Conservation (phyloP, 139 green algal species). For the Chlorella sp. region DNA sequence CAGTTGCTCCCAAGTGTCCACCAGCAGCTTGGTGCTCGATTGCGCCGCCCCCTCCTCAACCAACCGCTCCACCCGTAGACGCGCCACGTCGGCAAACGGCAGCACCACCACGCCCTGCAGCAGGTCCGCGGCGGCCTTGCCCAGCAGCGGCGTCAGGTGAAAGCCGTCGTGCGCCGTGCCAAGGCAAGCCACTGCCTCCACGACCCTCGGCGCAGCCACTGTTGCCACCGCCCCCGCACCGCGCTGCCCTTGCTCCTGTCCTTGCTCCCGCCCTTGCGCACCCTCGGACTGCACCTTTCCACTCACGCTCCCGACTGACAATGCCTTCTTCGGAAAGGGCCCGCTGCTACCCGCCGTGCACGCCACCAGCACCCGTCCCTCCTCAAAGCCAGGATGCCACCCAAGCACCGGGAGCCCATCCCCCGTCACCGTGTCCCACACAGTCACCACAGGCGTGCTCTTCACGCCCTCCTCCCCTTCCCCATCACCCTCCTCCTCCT, state of each 20-base stretch:
- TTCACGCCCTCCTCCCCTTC: background rate
- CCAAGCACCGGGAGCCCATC: constrained; percentile 11
- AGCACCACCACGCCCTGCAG: background rate
- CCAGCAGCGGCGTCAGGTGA: constrained; percentile 10
- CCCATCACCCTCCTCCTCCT: background rate
- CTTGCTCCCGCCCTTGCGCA: too few species aligned
- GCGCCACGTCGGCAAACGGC: too few species aligned
- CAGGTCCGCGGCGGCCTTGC: constrained; percentile 18
- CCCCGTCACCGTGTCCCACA: constrained; percentile 2
- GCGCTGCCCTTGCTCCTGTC: too few species aligned
- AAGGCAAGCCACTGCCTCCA: too few species aligned
- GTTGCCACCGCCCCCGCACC: too few species aligned
- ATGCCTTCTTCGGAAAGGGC: too few species aligned
- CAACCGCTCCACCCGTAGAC: too few species aligned
- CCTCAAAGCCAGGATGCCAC: constrained; percentile 13
- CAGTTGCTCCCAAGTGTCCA: background rate
- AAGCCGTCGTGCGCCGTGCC: background rate
- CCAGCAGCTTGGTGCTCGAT: too few species aligned
- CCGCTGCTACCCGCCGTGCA: background rate
- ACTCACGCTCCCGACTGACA: too few species aligned
- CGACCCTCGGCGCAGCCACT: too few species aligned
- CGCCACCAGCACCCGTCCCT: constrained; percentile 8
- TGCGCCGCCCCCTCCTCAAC: too few species aligned
- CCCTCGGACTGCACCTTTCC: too few species aligned
- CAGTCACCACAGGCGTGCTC: background rate